phyloP scores from a whole-genome alignment of 2,329 filamentous ascomycete genomes.

The Diplodia scrobiculata region DNA sequence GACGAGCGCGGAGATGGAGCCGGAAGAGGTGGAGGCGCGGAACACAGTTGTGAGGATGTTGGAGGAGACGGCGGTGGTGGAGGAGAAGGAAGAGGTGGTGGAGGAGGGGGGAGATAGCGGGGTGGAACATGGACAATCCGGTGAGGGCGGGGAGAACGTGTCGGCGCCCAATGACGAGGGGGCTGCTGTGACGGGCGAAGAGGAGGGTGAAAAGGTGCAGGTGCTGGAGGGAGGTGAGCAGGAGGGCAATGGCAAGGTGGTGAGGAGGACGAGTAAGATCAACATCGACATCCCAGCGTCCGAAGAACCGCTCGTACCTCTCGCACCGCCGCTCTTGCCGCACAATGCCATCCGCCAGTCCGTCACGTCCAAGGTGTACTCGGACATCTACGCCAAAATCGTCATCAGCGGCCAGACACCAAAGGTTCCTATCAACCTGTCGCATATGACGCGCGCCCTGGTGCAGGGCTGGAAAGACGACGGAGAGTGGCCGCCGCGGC shows the following conservation, averaged over 20 bases:
- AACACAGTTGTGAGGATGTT: not conserved
- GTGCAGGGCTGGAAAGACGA: slow-evolving; percentile 91
- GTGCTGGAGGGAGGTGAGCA: not conserved
- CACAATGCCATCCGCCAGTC: slow-evolving; percentile 75
- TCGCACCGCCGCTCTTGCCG: slow-evolving; percentile 71
- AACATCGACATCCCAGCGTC: slow-evolving; percentile 25
- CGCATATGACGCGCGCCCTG: slow-evolving; percentile 76
- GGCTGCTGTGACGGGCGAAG: not conserved
- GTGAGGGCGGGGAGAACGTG: not conserved
- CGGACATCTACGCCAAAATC: slow-evolving; percentile 86
- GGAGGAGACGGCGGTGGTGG: slow-evolving; percentile 17
- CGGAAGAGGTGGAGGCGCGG: slow-evolving; percentile 13
- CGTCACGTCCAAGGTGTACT: slow-evolving; percentile 73
- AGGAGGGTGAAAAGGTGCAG: not conserved
- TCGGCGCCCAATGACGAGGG: not conserved
- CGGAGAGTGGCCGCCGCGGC: slow-evolving; percentile 84
- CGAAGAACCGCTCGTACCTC: slow-evolving; percentile 59
- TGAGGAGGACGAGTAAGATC: not conserved
- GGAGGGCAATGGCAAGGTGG: not conserved
- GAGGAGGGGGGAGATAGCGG: not conserved
- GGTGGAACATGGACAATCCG: not conserved
- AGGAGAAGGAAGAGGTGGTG: not conserved
- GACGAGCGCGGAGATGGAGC: slow-evolving; percentile 46
- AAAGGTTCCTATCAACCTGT: slow-evolving; percentile 82
- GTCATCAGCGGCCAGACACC: slow-evolving; percentile 78